Evolutionary conservation across 768 basidiomycete genomes (phyloP), one percentile per base, ranked within the genome.

Genomic region (Leccinum longicurvipes): DNA sequence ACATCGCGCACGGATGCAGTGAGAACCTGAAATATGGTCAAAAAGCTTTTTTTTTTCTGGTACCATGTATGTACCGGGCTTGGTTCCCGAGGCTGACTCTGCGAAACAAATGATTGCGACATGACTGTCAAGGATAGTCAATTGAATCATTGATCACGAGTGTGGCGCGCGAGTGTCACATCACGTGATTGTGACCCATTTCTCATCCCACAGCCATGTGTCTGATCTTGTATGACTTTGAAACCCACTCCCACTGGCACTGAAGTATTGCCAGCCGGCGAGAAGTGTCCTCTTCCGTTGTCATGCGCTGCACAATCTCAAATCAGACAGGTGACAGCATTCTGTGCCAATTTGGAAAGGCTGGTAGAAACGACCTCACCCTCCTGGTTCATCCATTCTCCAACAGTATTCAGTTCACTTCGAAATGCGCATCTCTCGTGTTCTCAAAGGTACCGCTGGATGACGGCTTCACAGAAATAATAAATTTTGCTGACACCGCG

Each of bases 1-100:
- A 97, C 84, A 73, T 96, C 93, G 61, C 87, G 82, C 1, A 88
- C 79, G 41, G 87, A 87, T 6, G 87, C 85, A 51, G 78, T 80
- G 42, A 92, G 74, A n/a, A 91, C 80, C 77, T 81, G 41, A 14
- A 12, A 27, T 15, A 17, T 17, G 32, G 27, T 64, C 25, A 66
- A 54, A 39, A n/a, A 4, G 34, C 47, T 42, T 27, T 25, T 11
- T 4, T 28, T 11, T n/a, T 23, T 11, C 19, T 1, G 6, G 34
- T 46, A 5, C 28, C 32, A 39, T 36, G 27, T 48, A 48, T 50
- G 45, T 67, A 71, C 70, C 59, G 69, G 59, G 32, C 53, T 57
- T 4, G 49, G 41, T 44, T 71, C 70, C 25, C 57, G 60, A 21
- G 23, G 48, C 49, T 67, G 65, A 14, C 59, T 63, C 57, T 60